Base-by-base conservation (phyloP, 2,329 filamentous ascomycete genomes). In the Stachybotrys echinatus region DNA sequence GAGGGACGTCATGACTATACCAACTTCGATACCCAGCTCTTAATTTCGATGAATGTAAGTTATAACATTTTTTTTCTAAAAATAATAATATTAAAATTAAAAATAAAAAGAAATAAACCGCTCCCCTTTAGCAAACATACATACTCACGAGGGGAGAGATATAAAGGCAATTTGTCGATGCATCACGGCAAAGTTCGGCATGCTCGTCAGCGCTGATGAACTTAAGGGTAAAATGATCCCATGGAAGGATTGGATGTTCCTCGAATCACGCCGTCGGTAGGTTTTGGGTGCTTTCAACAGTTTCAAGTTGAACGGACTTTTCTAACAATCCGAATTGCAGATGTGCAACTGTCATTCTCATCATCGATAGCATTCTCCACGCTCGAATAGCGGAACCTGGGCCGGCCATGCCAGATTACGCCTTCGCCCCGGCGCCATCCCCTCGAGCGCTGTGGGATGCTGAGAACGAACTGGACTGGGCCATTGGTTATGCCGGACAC, bases 1-100 rank as follows among this genome's bases (percentile, higher is more conserved):
- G 47, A 48, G 23, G 47, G 47, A 43, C 47, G 47, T 20, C 47
- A 44, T 31, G 47, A 43, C 20, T 48, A 48, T 44, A 48, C 47
- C 47, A 21, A 48, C 19, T 48, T 48, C 34, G 40, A 44, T 38
- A 44, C 47, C 10, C 39, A 44, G 47, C 39, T 48, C 10, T 17
- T 48, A 22, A 23, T 34, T 3, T 43, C 47, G 6, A 12, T 44
- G 19, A 34, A 34, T 19, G 47, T 48, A 23, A 44, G 39, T 22
- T 22, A 12, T 17, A 17, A 22, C 12, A 12, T 7, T 5, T 20
- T 19, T 14, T n/a, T n/a, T n/a, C n/a, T n/a, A n/a, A n/a, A n/a
- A n/a, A n/a, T n/a, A n/a, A n/a, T n/a, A n/a, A n/a, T n/a, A n/a
- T n/a, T n/a, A n/a, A n/a, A n/a, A n/a, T n/a, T n/a, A n/a, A n/a